A percentile compares a stretch with the other conserved stretches of the same genome.
These are phyloP conservation scores for Gentiana dahurica DNA, from an alignment of 257 asterid genomes.

Conservation along the genomic window DNA sequence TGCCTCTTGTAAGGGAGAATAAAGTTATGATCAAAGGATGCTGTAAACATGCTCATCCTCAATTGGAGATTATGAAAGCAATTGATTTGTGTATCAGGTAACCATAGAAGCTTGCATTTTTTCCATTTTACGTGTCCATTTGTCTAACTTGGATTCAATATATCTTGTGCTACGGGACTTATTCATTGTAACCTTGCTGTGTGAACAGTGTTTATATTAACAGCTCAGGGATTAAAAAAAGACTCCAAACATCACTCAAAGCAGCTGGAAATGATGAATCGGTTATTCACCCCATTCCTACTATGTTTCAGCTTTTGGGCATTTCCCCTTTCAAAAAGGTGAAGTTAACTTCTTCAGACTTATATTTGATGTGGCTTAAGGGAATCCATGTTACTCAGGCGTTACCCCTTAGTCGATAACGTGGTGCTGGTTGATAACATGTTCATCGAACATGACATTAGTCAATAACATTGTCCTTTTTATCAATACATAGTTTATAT, in stretches of 20 bases:
- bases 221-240: conserved; percentile 66
- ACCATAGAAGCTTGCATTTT: conserved; percentile 1
- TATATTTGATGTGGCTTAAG: too few relatives aligned
- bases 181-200: conserved; percentile 18
- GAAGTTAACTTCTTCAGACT: background rate
- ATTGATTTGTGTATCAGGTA: conserved; percentile 65
- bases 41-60: conserved; percentile 77
- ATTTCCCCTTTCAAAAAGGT: conserved; percentile 80
- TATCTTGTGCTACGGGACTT: background rate
- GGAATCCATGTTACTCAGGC: too few relatives aligned
- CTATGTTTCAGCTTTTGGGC: conserved; percentile 71
- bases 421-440: too few relatives aligned
- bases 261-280: conserved; percentile 64
- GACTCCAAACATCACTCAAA: conserved; percentile 57
- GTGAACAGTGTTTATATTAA: conserved; percentile 58
- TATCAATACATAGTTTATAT: too few relatives aligned
- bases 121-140: conserved; percentile 1
- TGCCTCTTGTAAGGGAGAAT: conserved; percentile 83
- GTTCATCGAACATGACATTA: too few relatives aligned
- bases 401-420: too few relatives aligned
- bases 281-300: conserved; percentile 75
- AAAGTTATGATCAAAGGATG: conserved; percentile 52
- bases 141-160: background rate
- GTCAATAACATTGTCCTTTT: too few relatives aligned
- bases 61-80: conserved; percentile 78